phyloP scores from a whole-genome alignment of 2,329 filamentous ascomycete species.

The Colletotrichum horii region DNA sequence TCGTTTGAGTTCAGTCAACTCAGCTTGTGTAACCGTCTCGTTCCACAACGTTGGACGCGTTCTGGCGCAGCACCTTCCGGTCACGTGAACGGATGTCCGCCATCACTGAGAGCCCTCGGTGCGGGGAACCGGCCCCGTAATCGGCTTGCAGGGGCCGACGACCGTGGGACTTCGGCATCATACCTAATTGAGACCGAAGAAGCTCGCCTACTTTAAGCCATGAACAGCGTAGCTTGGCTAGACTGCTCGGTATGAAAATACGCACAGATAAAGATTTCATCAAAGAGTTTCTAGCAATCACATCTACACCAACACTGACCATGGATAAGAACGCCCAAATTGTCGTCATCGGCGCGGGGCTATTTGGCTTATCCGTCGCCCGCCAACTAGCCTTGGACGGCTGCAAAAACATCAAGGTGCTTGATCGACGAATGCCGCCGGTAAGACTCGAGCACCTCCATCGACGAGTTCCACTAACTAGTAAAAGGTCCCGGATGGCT shows the following conservation, averaged over 20 bases:
- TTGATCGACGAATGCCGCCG: constrained; percentile 39
- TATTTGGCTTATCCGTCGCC: constrained; percentile 33
- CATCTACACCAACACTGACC: neutral
- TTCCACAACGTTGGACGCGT: neutral
- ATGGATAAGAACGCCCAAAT: constrained; percentile 3
- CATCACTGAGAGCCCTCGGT: neutral
- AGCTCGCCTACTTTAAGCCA: neutral
- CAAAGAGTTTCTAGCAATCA: neutral
- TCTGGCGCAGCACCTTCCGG: neutral
- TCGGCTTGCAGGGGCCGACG: neutral
- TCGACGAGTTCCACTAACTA: constrained; percentile 33
- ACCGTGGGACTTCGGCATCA: neutral
- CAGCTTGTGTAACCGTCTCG: neutral
- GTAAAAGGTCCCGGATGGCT: constrained; percentile 32
- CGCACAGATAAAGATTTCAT: neutral
- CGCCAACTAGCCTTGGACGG: constrained; percentile 27
- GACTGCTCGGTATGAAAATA: neutral
- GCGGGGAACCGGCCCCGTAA: neutral
- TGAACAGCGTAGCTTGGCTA: neutral
- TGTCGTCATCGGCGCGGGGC: constrained; percentile 33
- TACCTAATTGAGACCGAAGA: neutral
- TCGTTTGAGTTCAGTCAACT: neutral
- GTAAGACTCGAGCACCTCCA: constrained; percentile 33
- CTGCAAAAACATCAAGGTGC: constrained; percentile 36
- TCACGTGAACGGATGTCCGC: neutral